Conservation (phyloP, 805 yeast species). For the Cyberlindnera euphorbiae region DNA sequence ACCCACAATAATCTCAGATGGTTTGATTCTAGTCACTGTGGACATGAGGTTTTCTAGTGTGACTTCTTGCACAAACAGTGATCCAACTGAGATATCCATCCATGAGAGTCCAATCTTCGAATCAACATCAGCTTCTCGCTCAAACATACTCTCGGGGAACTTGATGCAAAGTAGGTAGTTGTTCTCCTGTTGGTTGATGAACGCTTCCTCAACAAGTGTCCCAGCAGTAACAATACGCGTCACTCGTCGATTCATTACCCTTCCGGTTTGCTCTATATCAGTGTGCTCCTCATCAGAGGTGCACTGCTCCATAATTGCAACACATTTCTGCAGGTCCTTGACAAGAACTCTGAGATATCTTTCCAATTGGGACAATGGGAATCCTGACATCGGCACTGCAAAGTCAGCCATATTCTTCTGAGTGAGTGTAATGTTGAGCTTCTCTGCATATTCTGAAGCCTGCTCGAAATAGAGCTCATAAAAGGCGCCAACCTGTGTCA, state of each 20-base stretch:
- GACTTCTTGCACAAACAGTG: slow-evolving; percentile 63
- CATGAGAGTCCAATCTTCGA: slow-evolving; percentile 71
- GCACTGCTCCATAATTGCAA: slow-evolving; percentile 81
- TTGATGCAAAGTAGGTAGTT: slow-evolving; percentile 66
- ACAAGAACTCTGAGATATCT: slow-evolving; percentile 73
- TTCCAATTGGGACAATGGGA: slow-evolving; percentile 68
- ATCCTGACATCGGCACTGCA: slow-evolving; percentile 81
- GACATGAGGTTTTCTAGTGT: slow-evolving; percentile 56
- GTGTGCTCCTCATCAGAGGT: slow-evolving; percentile 15
- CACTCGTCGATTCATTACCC: slow-evolving; percentile 58
- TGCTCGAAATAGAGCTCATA: slow-evolving; percentile 88
- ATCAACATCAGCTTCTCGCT: slow-evolving; percentile 31
- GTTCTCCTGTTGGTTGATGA: slow-evolving; percentile 66
- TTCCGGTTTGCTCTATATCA: slow-evolving; percentile 28
- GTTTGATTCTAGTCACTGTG: slow-evolving; percentile 71
- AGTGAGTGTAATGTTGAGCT: slow-evolving; percentile 69
- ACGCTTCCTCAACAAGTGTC: slow-evolving; percentile 81
- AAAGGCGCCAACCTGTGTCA: slow-evolving; percentile 83
- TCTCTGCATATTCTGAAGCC: slow-evolving; percentile 68
- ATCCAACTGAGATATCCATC: slow-evolving; percentile 87
- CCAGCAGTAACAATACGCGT: slow-evolving; percentile 88
- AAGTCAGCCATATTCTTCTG: slow-evolving; percentile 40
- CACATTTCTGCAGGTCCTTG: slow-evolving; percentile 62
- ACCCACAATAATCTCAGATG: slow-evolving; percentile 70
- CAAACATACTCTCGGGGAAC: slow-evolving; percentile 47